phyloP scores from a whole-genome alignment of 75 land plant species.

The Selaginella moellendorffii region DNA sequence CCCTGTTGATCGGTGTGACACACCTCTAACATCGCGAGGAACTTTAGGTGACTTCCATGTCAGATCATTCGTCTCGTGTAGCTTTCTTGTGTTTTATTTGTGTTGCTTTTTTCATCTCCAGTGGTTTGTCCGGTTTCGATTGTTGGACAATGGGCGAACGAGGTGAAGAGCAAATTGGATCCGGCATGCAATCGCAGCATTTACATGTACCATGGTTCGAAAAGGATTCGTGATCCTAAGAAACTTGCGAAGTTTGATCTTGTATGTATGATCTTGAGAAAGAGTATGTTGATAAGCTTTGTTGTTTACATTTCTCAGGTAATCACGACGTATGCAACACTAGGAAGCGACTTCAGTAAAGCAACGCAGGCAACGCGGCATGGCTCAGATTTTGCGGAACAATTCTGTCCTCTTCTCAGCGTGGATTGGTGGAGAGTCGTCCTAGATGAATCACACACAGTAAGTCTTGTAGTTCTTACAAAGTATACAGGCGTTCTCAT shows the following conservation, averaged over 20 bases:
- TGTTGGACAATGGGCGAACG: constrained; percentile 42
- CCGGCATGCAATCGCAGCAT: constrained; percentile 30
- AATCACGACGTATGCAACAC: constrained; percentile 34
- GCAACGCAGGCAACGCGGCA: constrained; percentile 37
- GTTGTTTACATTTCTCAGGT: constrained; percentile 23
- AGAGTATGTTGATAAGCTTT: too few relatives aligned
- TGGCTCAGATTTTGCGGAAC: constrained; percentile 35
- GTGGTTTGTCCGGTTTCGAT: constrained; percentile 41
- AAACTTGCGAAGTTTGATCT: constrained; percentile 34
- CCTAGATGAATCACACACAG: constrained; percentile 37
- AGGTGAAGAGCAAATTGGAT: constrained; percentile 31
- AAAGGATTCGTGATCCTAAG: constrained; percentile 37
- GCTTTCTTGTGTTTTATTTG: neutral
- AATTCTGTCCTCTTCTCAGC: constrained; percentile 36
- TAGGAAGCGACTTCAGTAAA: constrained; percentile 39
- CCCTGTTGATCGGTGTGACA: constrained; percentile 15
- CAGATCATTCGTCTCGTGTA: neutral
- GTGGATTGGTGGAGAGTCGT: constrained; percentile 41
- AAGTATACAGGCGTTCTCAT: too few relatives aligned
- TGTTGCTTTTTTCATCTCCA: neutral
- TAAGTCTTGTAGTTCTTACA: constrained; percentile 12
- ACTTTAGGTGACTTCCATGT: constrained; percentile 22
- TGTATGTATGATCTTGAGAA: constrained; percentile 22
- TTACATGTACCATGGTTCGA: constrained; percentile 39
- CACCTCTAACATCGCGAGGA: constrained; percentile 21